Conservation (phyloP, 805 yeast species). For the Hanseniaspora lindneri region DNA sequence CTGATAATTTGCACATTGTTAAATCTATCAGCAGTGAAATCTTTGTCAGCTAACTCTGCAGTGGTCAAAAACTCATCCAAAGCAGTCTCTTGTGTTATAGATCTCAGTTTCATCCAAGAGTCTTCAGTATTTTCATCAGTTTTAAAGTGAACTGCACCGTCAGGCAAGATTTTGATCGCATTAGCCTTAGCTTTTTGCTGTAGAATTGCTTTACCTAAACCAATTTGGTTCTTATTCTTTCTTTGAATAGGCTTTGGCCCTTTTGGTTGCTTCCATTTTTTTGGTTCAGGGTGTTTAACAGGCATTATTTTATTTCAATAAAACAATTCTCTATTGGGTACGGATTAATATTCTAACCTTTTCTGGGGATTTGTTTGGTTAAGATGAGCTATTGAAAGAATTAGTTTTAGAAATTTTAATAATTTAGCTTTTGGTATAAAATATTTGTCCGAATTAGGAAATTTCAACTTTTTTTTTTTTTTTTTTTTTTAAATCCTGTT, state of each 20-base stretch:
- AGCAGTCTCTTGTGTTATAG: constrained; percentile 89
- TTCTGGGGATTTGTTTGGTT: too few species aligned
- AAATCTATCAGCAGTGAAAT: constrained; percentile 83
- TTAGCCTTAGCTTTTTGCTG: constrained; percentile 62
- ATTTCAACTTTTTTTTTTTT: constrained; percentile 17
- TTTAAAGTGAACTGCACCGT: constrained; percentile 80
- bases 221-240: constrained; percentile 71
- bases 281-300: constrained; percentile 36
- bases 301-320: constrained; percentile 26
- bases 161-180: constrained; percentile 59
- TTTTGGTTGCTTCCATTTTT: constrained; percentile 78
- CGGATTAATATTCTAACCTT: too few species aligned
- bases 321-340: too few species aligned
- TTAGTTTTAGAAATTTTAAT: too few species aligned
- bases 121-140: constrained; percentile 67
- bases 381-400: too few species aligned
- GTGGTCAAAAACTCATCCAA: constrained; percentile 89
- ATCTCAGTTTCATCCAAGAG: constrained; percentile 77
- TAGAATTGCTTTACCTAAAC: constrained; percentile 73
- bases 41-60: constrained; percentile 91
- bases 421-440: too few species aligned
- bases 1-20: constrained; percentile 74
- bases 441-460: constrained; percentile 1
- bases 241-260: constrained; percentile 86
- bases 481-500: too few species aligned